Base-by-base conservation (phyloP, 2,329 filamentous ascomycete genomes). In the Nothophoma quercina region DNA sequence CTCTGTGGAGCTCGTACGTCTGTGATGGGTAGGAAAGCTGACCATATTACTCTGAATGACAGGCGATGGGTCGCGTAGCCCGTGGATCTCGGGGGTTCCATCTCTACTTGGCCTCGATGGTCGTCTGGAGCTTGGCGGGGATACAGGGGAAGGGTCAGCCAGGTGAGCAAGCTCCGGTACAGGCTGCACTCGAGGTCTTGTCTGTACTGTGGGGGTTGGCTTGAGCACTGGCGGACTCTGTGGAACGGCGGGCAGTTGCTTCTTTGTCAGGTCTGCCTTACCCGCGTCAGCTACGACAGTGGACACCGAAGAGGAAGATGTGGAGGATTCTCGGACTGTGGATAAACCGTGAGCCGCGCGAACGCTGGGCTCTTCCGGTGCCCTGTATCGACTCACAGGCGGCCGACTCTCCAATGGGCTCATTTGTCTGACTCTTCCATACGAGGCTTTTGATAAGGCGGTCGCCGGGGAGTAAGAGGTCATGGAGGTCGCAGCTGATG, bases 401-500 rank as follows among this genome's bases (percentile, higher is more conserved):
- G 86, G 85, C 55, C 85, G 79, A 42, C 78, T 83, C 54, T 81
- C 73, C 39, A 79, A 76, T 38, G 82, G 85, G 64, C 84, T 88
- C 47, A 75, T 75, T 69, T 85, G 83, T 61, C 80, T 80, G 51
- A 72, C 67, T 62, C 81, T 80, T 62, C 81, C 80, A n/a, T 78
- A 71, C 41, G 77, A 74, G 21, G 50, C 55, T 50, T 69, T 74
- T 72, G 80, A 60, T 68, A 79, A 56, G 70, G 85, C 74, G 4
- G 88, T 72, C 3, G 84, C 82, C 3, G 89, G 88, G 13, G 88
- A 92, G 63, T 88, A 87, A 1, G 89, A 92, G 7, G 87, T 88
- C 58, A 89, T 86, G 8, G 89, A 92, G 4, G 88, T 91, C 6
- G 89, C 89, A 3, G 89, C 92, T 1, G 89, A 91, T 53, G 89